Base-by-base conservation (phyloP, 257 asterid genomes). In the Jaltomata sinuosa region DNA sequence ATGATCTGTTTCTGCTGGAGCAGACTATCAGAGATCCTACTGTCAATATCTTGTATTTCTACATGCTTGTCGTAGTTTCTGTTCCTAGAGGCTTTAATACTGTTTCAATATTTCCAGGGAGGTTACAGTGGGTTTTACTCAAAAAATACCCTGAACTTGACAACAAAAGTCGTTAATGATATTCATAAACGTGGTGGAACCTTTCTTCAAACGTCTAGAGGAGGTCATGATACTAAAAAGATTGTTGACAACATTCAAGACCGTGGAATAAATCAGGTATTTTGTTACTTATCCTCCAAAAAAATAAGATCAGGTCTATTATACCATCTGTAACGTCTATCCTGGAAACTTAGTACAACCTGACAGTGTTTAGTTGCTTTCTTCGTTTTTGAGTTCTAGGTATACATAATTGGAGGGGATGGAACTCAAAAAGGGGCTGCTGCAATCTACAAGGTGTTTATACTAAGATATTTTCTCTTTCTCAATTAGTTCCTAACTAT, bases 111-210 rank as follows among this genome's bases (percentile, higher is more conserved):
- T 79, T 88, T 90, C 45, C 94, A 96, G 99, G 99, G 98, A 87
- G 99, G 99, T 85, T 96, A 94, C 87, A 90, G 92, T 87, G 99
- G 99, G 62, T 96, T 96, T 90, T 96, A 96, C 90, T 93, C 96
- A 12, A 95, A 92, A 86, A 96, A 96, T 86, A 96, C 97, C 47
- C 89, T 94, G 72, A 87, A 87, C 29, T 87, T 96, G 96, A 96
- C 96, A 2, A 92, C 97, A 57, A 96, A 92, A 81, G 88, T 90
- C 81, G 99, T 96, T 54, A 92, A 88, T 85, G 98, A 94, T 84
- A 92, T 96, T 81, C 99, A 96, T 85, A 96, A 96, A 85, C 97
- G 97, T 78, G 99, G 99, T 83, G 99, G 99, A 53, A 96, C 99
- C 45, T 88, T 93, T 90, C 93, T 94, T 88, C 99, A 90, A 90